Evolutionary conservation across 2,329 filamentous ascomycete genomes (phyloP).

Genomic region (Sporothrix mexicana): DNA sequence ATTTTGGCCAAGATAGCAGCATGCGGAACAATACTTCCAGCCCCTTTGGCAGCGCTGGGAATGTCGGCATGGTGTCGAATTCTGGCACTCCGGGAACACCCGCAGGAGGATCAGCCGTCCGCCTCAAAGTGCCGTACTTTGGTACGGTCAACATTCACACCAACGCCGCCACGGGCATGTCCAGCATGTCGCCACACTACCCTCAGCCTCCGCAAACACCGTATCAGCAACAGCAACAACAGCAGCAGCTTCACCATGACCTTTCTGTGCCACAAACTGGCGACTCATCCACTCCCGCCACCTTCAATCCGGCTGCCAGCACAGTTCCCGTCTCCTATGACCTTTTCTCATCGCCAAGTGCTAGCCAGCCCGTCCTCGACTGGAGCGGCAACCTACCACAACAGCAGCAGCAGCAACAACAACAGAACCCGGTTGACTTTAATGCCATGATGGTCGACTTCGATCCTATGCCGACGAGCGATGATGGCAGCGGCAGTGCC

Average conservation of each 20-base stretch:
- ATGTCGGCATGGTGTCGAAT: background rate
- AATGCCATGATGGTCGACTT: slow-evolving; percentile 38
- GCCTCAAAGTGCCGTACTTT: slow-evolving; percentile 54
- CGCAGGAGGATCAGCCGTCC: slow-evolving; percentile 39
- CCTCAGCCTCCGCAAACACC: background rate
- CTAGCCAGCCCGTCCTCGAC: slow-evolving; percentile 4
- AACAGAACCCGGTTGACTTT: slow-evolving; percentile 28
- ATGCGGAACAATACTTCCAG: background rate
- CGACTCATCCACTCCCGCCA: background rate
- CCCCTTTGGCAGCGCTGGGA: background rate
- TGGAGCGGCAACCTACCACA: slow-evolving; percentile 18
- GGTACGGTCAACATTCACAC: slow-evolving; percentile 54
- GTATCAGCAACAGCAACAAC: slow-evolving; percentile 28
- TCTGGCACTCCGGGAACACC: background rate
- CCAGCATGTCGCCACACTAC: slow-evolving; percentile 6
- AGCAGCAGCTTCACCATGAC: slow-evolving; percentile 22
- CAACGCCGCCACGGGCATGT: background rate
- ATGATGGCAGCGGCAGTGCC: background rate
- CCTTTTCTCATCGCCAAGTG: background rate
- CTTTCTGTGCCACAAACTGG: background rate
- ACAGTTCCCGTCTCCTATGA: background rate
- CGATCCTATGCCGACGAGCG: slow-evolving; percentile 30
- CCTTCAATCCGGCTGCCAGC: background rate
- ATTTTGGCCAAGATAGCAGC: background rate
- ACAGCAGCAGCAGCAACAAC: background rate